Conservation (phyloP, 495 filamentous ascomycete species). For the Penicillium atrosanguineum region DNA sequence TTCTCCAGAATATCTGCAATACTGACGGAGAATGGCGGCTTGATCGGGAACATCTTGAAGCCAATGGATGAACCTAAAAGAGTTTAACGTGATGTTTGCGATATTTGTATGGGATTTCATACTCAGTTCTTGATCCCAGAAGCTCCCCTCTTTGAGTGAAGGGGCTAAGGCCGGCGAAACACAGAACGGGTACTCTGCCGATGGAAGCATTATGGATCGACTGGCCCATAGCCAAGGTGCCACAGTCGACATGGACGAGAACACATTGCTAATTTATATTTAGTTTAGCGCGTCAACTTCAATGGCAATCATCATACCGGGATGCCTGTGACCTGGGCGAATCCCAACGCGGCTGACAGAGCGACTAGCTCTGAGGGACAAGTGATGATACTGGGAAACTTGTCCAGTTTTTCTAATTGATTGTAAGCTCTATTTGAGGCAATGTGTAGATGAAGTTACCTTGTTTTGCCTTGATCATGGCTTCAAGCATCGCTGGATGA, state of each 20-base stretch:
- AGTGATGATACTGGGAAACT: conserved; percentile 80
- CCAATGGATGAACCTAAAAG: conserved; percentile 71
- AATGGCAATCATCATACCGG: conserved; percentile 34
- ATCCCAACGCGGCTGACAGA: conserved; percentile 89
- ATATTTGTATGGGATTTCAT: conserved; percentile 17
- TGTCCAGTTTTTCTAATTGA: conserved; percentile 34
- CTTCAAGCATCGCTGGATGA: conserved; percentile 85
- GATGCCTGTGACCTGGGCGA: conserved; percentile 73
- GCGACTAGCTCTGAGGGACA: conserved; percentile 96
- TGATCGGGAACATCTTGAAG: conserved; percentile 92
- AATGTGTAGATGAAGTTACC: background rate
- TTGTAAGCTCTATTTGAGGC: background rate
- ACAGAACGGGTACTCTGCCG: conserved; percentile 76
- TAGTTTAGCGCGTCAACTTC: background rate
- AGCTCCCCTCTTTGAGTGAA: conserved; percentile 85
- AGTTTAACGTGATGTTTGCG: background rate
- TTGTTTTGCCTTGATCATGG: conserved; percentile 75
- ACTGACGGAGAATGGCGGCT: conserved; percentile 80
- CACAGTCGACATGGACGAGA: conserved; percentile 89
- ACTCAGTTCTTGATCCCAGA: conserved; percentile 80
- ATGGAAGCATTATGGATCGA: conserved; percentile 84
- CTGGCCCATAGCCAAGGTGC: conserved; percentile 82
- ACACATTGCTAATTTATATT: conserved; percentile 59
- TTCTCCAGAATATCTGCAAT: conserved; percentile 82
- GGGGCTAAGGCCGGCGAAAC: conserved; percentile 84